Evolutionary conservation across 1,284 basidiomycete species (phyloP).

Genomic region (Ceratorhiza oryzae-sativae): DNA sequence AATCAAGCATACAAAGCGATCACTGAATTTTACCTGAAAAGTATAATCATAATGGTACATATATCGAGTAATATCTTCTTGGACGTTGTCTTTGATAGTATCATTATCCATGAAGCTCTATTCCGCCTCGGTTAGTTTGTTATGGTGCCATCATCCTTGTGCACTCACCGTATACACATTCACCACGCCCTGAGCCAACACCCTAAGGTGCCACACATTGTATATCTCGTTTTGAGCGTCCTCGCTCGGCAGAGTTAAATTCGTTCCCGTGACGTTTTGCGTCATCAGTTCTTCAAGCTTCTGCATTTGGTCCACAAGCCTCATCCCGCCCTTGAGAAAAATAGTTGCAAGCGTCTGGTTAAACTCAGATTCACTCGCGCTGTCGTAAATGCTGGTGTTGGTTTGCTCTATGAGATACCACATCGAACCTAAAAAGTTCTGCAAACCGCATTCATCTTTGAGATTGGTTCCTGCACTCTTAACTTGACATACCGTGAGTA

Average conservation of each 20-base stretch:
- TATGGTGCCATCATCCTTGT: too few species aligned
- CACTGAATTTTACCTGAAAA: not conserved
- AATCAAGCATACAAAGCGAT: too few species aligned
- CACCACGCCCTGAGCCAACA: not conserved
- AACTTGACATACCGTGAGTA: not conserved
- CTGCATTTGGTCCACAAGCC: not conserved
- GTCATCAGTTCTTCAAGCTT: not conserved
- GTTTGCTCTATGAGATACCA: not conserved
- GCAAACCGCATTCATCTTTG: too few species aligned
- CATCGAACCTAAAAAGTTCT: not conserved
- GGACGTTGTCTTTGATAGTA: not conserved
- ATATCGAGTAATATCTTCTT: not conserved
- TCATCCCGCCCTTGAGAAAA: constrained; percentile 9
- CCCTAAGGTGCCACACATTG: not conserved
- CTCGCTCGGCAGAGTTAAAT: not conserved
- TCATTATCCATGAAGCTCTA: constrained; percentile 15
- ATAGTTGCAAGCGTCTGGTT: not conserved
- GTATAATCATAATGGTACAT: not conserved
- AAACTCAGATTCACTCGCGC: not conserved
- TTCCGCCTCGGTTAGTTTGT: too few species aligned
- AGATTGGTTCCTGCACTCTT: not conserved
- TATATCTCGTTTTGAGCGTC: not conserved
- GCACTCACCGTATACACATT: not conserved
- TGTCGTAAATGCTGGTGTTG: not conserved
- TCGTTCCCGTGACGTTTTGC: not conserved